Evolutionary conservation across 23 red algal species (phyloP).

Genomic region (Gracilaria gracilis): DNA sequence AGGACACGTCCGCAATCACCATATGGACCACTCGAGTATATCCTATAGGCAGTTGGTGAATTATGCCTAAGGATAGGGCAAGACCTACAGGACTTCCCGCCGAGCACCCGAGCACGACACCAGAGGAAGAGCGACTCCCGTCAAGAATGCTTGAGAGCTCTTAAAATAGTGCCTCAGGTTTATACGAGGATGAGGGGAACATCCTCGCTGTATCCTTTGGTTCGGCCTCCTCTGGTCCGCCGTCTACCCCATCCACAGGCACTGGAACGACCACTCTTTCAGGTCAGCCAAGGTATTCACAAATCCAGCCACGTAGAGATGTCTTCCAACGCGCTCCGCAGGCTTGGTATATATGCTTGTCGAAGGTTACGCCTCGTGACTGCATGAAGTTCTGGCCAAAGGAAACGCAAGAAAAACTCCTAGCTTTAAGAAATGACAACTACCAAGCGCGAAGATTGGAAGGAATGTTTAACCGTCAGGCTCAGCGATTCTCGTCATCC

Average conservation of each 20-base stretch:
- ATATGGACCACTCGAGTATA: not conserved
- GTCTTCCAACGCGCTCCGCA: not conserved
- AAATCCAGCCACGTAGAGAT: not conserved
- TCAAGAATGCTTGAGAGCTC: not conserved
- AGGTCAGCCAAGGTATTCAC: not conserved
- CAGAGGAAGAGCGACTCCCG: not conserved
- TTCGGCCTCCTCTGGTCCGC: not conserved
- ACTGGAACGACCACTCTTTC: not conserved
- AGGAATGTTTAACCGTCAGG: not conserved
- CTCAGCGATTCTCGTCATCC: not conserved
- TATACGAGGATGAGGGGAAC: not conserved
- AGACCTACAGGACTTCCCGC: not conserved
- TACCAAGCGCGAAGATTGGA: not conserved
- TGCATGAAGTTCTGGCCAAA: conserved; percentile 1
- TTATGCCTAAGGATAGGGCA: not conserved
- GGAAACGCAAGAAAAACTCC: conserved; percentile 1
- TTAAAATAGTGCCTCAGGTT: not conserved
- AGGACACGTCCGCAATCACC: not conserved
- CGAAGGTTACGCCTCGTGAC: not conserved
- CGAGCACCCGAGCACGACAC: not conserved
- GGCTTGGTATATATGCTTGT: not conserved
- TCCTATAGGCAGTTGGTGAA: not conserved
- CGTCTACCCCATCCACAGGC: not conserved
- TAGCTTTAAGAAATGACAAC: not conserved
- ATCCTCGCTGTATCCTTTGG: not conserved